Evolutionary conservation across 352 stramenopile genomes (phyloP).

Genomic region (Globisporangium emineosum): DNA sequence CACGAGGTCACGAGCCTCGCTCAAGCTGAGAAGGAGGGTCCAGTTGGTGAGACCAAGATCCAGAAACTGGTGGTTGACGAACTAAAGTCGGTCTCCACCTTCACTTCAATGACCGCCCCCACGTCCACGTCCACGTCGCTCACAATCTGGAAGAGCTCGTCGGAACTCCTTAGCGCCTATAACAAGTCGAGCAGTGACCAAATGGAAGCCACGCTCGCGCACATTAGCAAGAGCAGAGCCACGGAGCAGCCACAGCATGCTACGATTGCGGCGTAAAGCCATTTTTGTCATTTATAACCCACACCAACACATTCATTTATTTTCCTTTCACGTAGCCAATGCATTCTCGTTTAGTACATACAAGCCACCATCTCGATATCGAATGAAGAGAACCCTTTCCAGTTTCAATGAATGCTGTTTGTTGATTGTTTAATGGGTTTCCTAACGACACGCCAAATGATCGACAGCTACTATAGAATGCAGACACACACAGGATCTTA

Average conservation of each 20-base stretch:
- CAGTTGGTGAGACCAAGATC: background rate
- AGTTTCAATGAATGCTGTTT: background rate
- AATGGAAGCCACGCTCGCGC: slow-evolving; percentile 15
- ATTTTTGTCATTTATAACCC: background rate
- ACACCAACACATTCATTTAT: background rate
- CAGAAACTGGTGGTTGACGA: background rate
- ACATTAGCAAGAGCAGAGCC: background rate
- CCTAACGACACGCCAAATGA: no score
- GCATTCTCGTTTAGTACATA: background rate
- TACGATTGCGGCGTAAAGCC: background rate
- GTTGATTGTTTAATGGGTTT: no score
- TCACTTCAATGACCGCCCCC: background rate
- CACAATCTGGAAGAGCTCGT: background rate
- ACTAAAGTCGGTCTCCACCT: background rate
- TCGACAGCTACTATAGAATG: background rate
- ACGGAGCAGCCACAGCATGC: background rate
- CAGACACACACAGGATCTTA: background rate
- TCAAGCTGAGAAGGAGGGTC: background rate
- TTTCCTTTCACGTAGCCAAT: background rate
- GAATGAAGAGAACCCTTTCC: background rate
- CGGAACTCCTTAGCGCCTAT: background rate
- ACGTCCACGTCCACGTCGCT: background rate
- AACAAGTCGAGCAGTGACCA: slow-evolving; percentile 7
- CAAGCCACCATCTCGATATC: background rate
- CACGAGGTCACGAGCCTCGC: background rate